Evolutionary conservation across 2,329 filamentous ascomycete genomes (phyloP).

Genomic region (Cercospora sp.): DNA sequence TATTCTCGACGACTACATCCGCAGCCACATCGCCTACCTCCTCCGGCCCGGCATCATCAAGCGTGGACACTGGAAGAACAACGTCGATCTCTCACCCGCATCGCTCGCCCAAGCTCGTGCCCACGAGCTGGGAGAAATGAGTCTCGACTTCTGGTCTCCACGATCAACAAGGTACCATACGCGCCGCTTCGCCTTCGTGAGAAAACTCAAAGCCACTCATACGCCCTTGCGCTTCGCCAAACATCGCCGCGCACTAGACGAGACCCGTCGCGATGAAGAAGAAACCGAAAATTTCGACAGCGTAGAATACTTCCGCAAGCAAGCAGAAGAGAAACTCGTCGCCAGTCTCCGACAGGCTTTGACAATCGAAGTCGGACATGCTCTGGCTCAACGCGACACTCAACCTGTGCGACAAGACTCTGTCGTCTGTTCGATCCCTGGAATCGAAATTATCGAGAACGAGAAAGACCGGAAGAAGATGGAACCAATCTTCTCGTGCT

Average conservation of each 20-base stretch:
- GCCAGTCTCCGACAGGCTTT: conserved; percentile 24
- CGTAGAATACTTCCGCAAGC: conserved; percentile 28
- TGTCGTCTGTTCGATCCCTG: conserved; percentile 7
- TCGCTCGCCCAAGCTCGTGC: conserved; percentile 41
- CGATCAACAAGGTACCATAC: conserved; percentile 43
- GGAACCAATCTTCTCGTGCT: conserved; percentile 31
- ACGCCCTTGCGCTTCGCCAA: conserved; percentile 46
- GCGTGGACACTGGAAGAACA: conserved; percentile 40
- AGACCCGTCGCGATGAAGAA: conserved; percentile 39
- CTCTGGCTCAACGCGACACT: background rate
- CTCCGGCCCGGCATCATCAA: conserved; percentile 31
- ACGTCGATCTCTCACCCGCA: conserved; percentile 37
- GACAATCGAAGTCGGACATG: conserved; percentile 16
- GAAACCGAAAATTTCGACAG: conserved; percentile 43
- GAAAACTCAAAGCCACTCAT: conserved; percentile 42
- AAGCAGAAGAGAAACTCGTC: conserved; percentile 20
- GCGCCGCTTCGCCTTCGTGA: conserved; percentile 44
- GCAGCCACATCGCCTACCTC: conserved; percentile 40
- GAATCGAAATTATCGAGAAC: background rate
- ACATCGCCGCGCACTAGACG: conserved; percentile 37
- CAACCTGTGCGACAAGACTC: conserved; percentile 4
- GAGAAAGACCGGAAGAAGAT: conserved; percentile 24
- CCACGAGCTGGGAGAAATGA: conserved; percentile 45
- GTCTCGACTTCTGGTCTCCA: conserved; percentile 47
- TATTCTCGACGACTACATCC: conserved; percentile 41